phyloP scores from a whole-genome alignment of 768 basidiomycete genomes.

The Trametes cubensis region DNA sequence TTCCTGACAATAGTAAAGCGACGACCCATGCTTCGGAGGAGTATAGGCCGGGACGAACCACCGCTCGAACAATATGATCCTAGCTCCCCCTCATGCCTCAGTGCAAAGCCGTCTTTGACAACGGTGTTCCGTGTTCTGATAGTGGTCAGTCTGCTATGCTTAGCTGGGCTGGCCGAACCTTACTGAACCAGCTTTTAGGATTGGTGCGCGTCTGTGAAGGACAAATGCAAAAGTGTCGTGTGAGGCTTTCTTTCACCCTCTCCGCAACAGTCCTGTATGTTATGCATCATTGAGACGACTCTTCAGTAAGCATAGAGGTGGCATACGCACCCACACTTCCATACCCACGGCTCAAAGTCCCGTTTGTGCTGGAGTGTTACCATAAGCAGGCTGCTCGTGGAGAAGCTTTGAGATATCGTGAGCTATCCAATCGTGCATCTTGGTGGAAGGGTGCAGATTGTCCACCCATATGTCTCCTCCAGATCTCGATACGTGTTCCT shows the following conservation, averaged over 20 bases:
- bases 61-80: background rate
- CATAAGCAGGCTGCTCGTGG: conserved; percentile 8
- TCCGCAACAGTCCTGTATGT: background rate
- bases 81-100: too few species aligned
- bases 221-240: background rate
- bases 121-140: background rate
- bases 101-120: background rate
- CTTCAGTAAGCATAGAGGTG: too few species aligned
- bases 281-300: background rate
- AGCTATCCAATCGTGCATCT: conserved; percentile 52
- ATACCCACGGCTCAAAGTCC: too few species aligned
- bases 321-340: too few species aligned
- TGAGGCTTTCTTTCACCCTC: background rate
- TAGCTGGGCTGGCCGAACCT: background rate
- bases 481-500: conserved; percentile 35
- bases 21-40: background rate
- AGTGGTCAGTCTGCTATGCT: background rate
- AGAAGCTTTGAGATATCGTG: conserved; percentile 44
- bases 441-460: conserved; percentile 54
- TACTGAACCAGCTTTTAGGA: background rate
- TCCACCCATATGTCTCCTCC: conserved; percentile 55
- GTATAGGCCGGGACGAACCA: background rate
- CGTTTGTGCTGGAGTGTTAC: too few species aligned
- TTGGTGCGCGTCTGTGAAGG: background rate
- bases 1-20: too few species aligned